Evolutionary conservation across 2,329 filamentous ascomycete genomes (phyloP).

Genomic region (Thielaviopsis euricoi): DNA sequence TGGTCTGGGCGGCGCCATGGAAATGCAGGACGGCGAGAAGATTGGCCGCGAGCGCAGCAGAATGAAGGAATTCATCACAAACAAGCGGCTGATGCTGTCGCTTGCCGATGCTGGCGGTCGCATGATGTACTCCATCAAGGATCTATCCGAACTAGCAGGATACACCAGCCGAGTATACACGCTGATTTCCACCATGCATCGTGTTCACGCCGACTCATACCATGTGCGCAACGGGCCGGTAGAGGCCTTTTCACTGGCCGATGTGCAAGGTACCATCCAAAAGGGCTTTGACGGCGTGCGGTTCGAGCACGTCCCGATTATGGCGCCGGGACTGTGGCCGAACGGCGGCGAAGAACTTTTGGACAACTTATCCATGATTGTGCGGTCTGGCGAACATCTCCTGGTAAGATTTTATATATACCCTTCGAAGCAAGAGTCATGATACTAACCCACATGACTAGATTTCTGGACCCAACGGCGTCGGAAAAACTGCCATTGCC

Average conservation of each 20-base stretch:
- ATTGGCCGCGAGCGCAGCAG: conserved; percentile 59
- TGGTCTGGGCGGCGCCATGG: conserved; percentile 57
- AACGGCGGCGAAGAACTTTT: conserved; percentile 83
- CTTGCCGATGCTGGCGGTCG: conserved; percentile 88
- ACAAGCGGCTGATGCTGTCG: conserved; percentile 95
- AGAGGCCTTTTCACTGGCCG: conserved; percentile 76
- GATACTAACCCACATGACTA: conserved; percentile 14
- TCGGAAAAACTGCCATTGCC: conserved; percentile 79
- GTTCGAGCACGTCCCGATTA: conserved; percentile 81
- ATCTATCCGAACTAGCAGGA: conserved; percentile 84
- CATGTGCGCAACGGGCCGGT: conserved; percentile 47
- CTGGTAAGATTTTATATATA: conserved; percentile 30
- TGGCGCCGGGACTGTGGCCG: conserved; percentile 77
- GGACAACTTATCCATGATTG: conserved; percentile 74
- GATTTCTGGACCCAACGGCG: conserved; percentile 88
- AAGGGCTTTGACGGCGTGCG: conserved; percentile 90
- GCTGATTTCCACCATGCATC: conserved; percentile 82
- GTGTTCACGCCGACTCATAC: conserved; percentile 84
- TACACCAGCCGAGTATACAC: conserved; percentile 95
- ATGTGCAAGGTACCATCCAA: conserved; percentile 85
- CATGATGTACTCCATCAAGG: conserved; percentile 99
- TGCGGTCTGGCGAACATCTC: conserved; percentile 81
- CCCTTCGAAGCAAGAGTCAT: not conserved
- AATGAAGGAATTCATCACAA: conserved; percentile 98
- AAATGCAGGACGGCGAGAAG: conserved; percentile 39